Evolutionary conservation across 2,329 filamentous ascomycete species (phyloP).

Genomic region (Alternaria viburni): DNA sequence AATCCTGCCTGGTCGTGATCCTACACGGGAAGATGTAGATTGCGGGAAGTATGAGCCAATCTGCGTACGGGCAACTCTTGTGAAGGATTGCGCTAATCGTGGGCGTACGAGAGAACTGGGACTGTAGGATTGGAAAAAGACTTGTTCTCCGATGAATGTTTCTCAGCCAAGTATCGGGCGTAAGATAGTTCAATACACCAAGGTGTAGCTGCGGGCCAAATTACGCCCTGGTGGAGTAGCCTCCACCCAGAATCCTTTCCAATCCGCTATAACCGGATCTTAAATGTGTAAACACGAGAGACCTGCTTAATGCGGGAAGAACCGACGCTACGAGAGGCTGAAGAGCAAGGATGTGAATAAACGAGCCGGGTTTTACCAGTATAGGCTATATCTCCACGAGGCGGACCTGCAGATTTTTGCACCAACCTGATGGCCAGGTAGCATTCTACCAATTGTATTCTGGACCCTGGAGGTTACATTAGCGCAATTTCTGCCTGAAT

Average conservation of each 20-base stretch:
- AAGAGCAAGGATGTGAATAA: not conserved
- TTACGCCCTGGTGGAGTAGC: not conserved
- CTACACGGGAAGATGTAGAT: not conserved
- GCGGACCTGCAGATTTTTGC: not conserved
- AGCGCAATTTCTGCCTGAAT: not conserved
- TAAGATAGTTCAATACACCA: not conserved
- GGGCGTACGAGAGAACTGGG: not conserved
- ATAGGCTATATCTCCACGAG: not conserved
- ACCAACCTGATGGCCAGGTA: not conserved
- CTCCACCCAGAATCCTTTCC: not conserved
- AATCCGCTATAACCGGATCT: not conserved
- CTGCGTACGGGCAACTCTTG: not conserved
- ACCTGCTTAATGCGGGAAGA: not conserved
- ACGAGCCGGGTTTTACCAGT: not conserved
- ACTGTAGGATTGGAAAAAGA: not conserved
- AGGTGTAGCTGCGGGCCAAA: not conserved
- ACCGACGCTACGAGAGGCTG: not conserved
- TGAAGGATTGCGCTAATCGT: not conserved
- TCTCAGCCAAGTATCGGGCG: not conserved
- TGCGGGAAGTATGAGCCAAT: not conserved
- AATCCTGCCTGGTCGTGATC: not conserved
- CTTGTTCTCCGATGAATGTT: not conserved
- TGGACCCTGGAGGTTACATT: not conserved
- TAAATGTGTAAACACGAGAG: not conserved
- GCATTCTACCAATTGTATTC: not conserved